Evolutionary conservation across 2,329 filamentous ascomycete species (phyloP), one percentile per base, ranked within the genome.

Genomic region (Ceratocystiopsis sp.): DNA sequence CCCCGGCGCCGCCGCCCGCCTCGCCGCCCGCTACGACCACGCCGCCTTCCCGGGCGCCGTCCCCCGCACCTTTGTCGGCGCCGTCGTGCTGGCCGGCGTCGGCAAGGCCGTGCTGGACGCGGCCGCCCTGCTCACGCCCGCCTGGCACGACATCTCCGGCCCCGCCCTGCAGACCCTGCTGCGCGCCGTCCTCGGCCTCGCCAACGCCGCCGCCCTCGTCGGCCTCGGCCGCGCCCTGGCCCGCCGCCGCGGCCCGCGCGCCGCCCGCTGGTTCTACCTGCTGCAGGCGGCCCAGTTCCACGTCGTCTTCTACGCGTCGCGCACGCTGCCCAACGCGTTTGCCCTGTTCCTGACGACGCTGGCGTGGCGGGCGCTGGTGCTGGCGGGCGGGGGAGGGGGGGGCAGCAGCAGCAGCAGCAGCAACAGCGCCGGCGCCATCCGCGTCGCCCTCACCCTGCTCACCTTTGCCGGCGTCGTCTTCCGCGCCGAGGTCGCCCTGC

Each of bases 301-400:
- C 61, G 64, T 93, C 48, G 70, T 91, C 48, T 98, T 85, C 61
- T 98, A 98, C 64, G 80, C 87, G 14, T 91, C 86, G 15, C 72
- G 91, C 47, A 91, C 86, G 3, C 64, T 98, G 50, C 91, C 91
- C 2, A 98, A 98, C 58, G 94, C 93, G 81, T 93, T 95, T 61
- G 87, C 91, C 17, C 91, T 96, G 63, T 75, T 77, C 11, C 63
- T 95, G 46, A 84, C 49, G 13, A 51, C 49, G 21, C 41, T 43
- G 21, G 48, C 45, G 80, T 89, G 66, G 61, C 78, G 68, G 34
- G 21, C 40, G 15, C 18, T 48, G 19, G n/a, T n/a, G n/a, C n/a
- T n/a, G n/a, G n/a, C n/a, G n/a, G n/a, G n/a, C n/a, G n/a, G n/a
- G n/a, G n/a, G n/a, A n/a, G n/a, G n/a, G n/a, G n/a, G n/a, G n/a